Evolutionary conservation across 305 asterid species (phyloP).

Genomic region (Fraxinus paxiana): DNA sequence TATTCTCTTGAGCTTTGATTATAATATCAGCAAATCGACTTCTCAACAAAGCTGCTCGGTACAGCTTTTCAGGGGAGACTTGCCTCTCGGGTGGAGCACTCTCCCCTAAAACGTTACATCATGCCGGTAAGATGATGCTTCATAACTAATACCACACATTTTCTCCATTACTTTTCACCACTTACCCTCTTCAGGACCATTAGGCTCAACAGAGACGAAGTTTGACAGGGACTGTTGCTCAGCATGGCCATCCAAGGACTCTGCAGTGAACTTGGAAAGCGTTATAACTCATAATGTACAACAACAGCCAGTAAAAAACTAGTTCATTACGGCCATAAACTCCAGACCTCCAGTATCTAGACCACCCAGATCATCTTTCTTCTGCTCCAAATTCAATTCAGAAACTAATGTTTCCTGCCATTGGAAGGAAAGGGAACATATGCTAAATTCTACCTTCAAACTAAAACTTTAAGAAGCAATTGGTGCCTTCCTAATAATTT

Average conservation of each 20-base stretch:
- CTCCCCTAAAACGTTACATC: constrained; percentile 66
- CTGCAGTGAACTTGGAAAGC: constrained; percentile 25
- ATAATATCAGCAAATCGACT: constrained; percentile 75
- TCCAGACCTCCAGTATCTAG: constrained; percentile 36
- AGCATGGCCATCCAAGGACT: constrained; percentile 30
- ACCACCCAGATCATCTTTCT: constrained; percentile 23
- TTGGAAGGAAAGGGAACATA: constrained; percentile 15
- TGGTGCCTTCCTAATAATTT: background rate
- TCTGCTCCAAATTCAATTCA: constrained; percentile 28
- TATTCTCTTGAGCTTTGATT: constrained; percentile 68
- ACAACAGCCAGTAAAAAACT: constrained; percentile 2
- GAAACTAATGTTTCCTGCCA: constrained; percentile 40
- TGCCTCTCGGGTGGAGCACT: constrained; percentile 62
- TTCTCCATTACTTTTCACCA: constrained; percentile 50
- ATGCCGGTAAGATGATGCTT: constrained; percentile 52
- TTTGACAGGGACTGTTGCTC: constrained; percentile 37
- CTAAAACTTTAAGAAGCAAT: background rate
- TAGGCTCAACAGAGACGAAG: constrained; percentile 37
- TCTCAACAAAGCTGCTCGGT: constrained; percentile 81
- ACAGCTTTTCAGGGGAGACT: constrained; percentile 77
- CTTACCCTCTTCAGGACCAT: constrained; percentile 63
- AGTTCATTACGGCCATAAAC: background rate
- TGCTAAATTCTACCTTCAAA: background rate
- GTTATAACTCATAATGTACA: background rate
- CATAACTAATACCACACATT: constrained; percentile 47